Percentiles rank a stretch among this genome's conserved stretches.
Conservation (phyloP, 2,329 filamentous ascomycete species). For the Diplodia sapinea region DNA sequence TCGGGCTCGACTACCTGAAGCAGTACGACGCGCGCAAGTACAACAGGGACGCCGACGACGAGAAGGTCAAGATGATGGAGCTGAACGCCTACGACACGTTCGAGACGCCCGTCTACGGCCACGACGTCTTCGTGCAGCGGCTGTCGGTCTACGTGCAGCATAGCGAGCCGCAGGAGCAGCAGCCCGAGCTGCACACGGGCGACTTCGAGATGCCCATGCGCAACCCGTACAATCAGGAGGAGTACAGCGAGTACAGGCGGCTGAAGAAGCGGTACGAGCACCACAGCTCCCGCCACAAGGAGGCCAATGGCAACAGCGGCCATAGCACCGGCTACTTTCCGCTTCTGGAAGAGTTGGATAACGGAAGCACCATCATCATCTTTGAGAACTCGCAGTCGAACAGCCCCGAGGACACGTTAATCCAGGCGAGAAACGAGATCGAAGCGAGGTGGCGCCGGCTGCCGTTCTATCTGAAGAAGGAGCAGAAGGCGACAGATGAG, state of each 20-base stretch:
- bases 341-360: slow-evolving; percentile 54
- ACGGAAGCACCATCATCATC: slow-evolving; percentile 58
- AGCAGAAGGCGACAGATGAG: slow-evolving; percentile 52
- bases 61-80: slow-evolving; percentile 55
- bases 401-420: slow-evolving; percentile 56
- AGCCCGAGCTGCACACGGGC: background rate
- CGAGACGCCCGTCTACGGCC: slow-evolving; percentile 53
- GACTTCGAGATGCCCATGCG: slow-evolving; percentile 49
- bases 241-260: slow-evolving; percentile 44
- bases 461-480: slow-evolving; percentile 56
- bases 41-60: slow-evolving; percentile 32
- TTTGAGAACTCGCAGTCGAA: slow-evolving; percentile 59
- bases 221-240: slow-evolving; percentile 53
- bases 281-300: background rate
- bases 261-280: slow-evolving; percentile 37
- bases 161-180: slow-evolving; percentile 41
- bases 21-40: slow-evolving; percentile 47
- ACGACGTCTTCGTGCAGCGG: slow-evolving; percentile 58
- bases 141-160: slow-evolving; percentile 59
- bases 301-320: background rate
- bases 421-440: slow-evolving; percentile 57
- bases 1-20: slow-evolving; percentile 60
- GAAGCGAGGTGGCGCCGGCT: slow-evolving; percentile 61
- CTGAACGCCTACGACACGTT: slow-evolving; percentile 56
- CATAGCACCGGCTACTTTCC: slow-evolving; percentile 47